These are phyloP conservation scores for Carex parvula DNA, from an alignment of 176 grass and related monocot species.

Conservation along the genomic window DNA sequence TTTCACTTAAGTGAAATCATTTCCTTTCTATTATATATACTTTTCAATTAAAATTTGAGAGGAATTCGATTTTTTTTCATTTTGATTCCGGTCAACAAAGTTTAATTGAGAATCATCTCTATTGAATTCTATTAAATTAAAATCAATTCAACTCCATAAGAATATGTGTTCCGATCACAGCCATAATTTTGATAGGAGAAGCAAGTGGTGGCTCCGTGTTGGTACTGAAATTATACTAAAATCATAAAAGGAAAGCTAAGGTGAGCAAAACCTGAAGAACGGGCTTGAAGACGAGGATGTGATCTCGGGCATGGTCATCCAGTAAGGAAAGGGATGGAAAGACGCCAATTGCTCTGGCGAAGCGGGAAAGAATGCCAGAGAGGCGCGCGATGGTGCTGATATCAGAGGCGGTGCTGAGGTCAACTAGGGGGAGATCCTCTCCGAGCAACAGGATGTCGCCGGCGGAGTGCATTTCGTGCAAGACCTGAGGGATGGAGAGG, in stretches of 20 bases:
- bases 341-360: background rate
- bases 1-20: too few species aligned
- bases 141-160: too few species aligned
- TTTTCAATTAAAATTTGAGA: too few species aligned
- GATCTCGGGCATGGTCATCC: background rate
- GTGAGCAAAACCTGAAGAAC: background rate
- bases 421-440: background rate
- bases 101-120: too few species aligned
- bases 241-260: background rate
- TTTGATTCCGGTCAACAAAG: too few species aligned
- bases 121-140: too few species aligned
- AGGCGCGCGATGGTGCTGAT: background rate
- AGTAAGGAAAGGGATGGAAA: background rate
- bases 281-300: background rate
- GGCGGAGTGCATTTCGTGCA: background rate
- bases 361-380: background rate
- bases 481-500: background rate
- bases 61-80: too few species aligned
- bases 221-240: background rate
- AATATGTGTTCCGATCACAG: too few species aligned
- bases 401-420: background rate
- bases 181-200: background rate
- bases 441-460: background rate
- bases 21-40: too few species aligned
- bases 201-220: background rate